Evolutionary conservation across 179 eudicot genomes (phyloP), one percentile per base, ranked within the genome.

Genomic region (Beta corolliflora): DNA sequence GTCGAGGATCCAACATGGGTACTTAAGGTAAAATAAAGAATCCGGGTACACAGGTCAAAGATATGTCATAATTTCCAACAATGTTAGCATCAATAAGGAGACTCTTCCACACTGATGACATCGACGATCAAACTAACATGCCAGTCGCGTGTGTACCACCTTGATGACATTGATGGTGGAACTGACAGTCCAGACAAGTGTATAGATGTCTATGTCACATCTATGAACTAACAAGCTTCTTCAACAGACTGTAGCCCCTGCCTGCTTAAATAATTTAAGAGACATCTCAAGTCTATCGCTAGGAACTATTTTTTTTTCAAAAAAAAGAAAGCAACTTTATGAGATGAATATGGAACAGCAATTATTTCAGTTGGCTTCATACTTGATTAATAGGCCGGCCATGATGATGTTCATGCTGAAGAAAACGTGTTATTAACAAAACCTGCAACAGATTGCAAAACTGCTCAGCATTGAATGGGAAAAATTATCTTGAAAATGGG

Each of bases 341-440:
- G 29, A 73, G 16, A 78, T 50, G 11, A 45, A 76, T 55, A 46
- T 71, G 44, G 19, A 78, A 60, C 50, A 73, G 44, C 69, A 56
- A 21, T 31, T 25, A 23, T 58, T 56, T 55, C 76, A 77, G 71
- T 45, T 21, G 14, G 77, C 50, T 73, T 58, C 87, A 81, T 87
- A 94, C 98, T 82, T 95, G 99, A 73, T 88, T 94, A 54, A 91
- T 92, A 79, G 95, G 83, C 82, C 94, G 92, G 25, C 99, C 96
- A 84, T 83, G 97, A 80, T 95, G 99, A 86, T 94, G 96, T 79
- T 95, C 97, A 87, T 95, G 99, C 89, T 95, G 99, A 88, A 95
- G 97, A 82, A 95, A 95, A 73, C 99, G 97, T 25, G 91, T 92
- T 76, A 95, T 95, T 82, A 95, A 85, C 83, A 95, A 78, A 72